phyloP scores from a whole-genome alignment of 1,284 basidiomycete genomes.

The Pseudozyma sp. region DNA sequence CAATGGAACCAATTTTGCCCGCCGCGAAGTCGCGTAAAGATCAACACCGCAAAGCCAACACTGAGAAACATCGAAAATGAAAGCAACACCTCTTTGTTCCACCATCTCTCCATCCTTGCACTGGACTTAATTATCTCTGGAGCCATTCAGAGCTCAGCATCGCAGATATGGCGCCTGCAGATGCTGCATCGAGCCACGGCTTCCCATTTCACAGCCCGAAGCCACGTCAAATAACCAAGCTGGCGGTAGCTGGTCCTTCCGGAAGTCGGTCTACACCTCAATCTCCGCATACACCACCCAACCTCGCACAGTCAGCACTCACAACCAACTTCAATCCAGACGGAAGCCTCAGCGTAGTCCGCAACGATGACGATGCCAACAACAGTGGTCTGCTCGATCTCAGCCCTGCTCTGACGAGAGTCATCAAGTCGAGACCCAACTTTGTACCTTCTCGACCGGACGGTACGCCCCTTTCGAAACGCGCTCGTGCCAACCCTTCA shows the following conservation, averaged over 20 bases:
- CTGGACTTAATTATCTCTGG: no score
- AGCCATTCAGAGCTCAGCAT: background rate
- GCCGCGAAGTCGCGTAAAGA: slow-evolving; percentile 16
- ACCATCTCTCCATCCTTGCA: background rate
- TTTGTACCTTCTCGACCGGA: slow-evolving; percentile 9
- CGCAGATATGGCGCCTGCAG: slow-evolving; percentile 26
- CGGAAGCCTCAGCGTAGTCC: slow-evolving; percentile 64
- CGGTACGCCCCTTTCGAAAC: slow-evolving; percentile 25
- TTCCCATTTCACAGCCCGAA: slow-evolving; percentile 31
- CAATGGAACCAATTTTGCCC: background rate
- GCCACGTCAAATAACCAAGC: slow-evolving; percentile 39
- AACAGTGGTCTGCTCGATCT: slow-evolving; percentile 65
- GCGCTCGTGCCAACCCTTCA: slow-evolving; percentile 14
- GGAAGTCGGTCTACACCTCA: slow-evolving; percentile 32
- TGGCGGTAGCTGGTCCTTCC: slow-evolving; percentile 24
- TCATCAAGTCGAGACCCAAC: slow-evolving; percentile 26
- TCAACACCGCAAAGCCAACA: slow-evolving; percentile 5
- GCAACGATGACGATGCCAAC: slow-evolving; percentile 64
- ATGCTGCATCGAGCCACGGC: slow-evolving; percentile 27
- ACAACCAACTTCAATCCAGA: slow-evolving; percentile 45
- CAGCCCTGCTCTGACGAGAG: slow-evolving; percentile 47
- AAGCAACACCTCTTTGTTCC: slow-evolving; percentile 1
- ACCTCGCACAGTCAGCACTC: slow-evolving; percentile 9
- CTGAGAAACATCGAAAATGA: background rate
- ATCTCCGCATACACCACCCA: slow-evolving; percentile 40